Conservation (phyloP, 768 basidiomycete species). For the Rhodocollybia butyracea region DNA sequence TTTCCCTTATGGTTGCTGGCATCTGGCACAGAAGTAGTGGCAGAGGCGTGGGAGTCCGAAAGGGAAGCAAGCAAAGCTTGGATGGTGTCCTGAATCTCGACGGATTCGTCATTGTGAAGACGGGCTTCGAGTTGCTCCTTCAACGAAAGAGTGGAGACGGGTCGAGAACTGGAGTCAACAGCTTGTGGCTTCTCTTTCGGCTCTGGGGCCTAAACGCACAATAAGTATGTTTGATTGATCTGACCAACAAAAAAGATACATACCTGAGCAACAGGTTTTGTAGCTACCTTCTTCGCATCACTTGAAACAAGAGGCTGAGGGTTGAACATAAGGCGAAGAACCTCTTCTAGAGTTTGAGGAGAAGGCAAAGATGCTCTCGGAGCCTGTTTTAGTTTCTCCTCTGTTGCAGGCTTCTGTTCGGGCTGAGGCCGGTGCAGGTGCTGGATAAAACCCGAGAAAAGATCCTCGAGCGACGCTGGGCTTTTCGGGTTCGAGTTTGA, state of each 20-base stretch:
- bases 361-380: neutral
- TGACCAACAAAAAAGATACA: neutral
- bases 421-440: neutral
- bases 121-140: slow-evolving; percentile 31
- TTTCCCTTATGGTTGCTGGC: slow-evolving; percentile 33
- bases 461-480: neutral
- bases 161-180: neutral
- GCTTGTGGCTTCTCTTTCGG: neutral
- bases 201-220: neutral
- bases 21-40: slow-evolving; percentile 3
- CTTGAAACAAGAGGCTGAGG: neutral
- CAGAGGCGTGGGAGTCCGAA: slow-evolving; percentile 10
- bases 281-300: neutral
- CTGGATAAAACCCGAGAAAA: neutral
- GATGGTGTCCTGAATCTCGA: slow-evolving; percentile 37
- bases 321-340: neutral
- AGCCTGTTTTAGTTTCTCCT: neutral
- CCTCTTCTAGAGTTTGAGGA: neutral
- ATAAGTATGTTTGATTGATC: neutral
- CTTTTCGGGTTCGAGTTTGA: neutral
- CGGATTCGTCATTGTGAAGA: slow-evolving; percentile 24
- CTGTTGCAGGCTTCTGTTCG: neutral
- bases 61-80: slow-evolving; percentile 37
- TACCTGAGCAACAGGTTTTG: neutral
- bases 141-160: slow-evolving; percentile 9